Evolutionary conservation across 306 rosid genomes (phyloP).

Genomic region (Quercus wislizeni): DNA sequence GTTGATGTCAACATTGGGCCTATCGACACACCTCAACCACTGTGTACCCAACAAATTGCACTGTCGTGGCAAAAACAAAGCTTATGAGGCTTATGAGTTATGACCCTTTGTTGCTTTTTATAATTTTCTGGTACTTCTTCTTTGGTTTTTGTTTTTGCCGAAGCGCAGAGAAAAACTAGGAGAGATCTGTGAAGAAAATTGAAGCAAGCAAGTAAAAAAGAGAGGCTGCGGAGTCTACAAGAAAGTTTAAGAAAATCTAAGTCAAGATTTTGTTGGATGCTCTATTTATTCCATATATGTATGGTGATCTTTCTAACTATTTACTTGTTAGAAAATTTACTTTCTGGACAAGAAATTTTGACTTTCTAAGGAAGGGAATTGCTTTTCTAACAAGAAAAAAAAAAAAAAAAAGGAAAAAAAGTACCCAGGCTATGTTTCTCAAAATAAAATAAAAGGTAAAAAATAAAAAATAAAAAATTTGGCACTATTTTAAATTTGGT

Average conservation of each 20-base stretch:
- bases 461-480: no score
- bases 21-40: slow-evolving; percentile 19
- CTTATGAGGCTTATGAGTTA: no score
- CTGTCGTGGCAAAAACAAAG: neutral
- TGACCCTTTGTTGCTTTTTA: neutral
- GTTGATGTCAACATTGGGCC: slow-evolving; percentile 31
- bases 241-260: neutral
- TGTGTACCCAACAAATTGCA: no score
- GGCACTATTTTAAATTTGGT: no score
- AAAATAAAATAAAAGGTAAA: no score
- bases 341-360: neutral
- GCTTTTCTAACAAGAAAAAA: neutral
- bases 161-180: neutral
- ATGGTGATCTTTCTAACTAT: neutral
- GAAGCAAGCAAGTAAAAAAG: no score
- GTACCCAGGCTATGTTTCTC: no score
- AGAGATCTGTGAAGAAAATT: neutral
- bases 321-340: neutral
- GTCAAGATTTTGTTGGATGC: neutral
- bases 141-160: neutral
- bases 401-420: neutral
- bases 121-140: neutral
- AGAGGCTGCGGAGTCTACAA: neutral
- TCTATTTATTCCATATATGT: no score
- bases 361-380: neutral